Evolutionary conservation across 2,329 filamentous ascomycete genomes (phyloP), one percentile per base, ranked within the genome.

Genomic region (Dendrostoma leiphaemia): DNA sequence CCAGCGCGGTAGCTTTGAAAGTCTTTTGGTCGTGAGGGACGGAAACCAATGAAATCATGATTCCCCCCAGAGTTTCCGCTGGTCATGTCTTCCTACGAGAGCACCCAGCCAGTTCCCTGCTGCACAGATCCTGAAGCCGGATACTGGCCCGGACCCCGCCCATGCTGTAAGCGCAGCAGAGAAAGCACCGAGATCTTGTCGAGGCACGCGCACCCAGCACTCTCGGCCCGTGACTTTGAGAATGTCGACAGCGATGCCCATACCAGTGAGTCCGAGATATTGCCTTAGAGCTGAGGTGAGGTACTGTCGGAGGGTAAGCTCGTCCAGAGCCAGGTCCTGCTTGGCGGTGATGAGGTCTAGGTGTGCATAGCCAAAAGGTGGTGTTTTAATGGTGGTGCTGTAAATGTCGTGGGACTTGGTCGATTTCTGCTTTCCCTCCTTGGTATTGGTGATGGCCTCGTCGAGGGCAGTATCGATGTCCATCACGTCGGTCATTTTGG

Each of bases 201-300:
- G 72, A 5, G 86, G 85, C 8, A 90, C 67, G 17, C 88, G 76
- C 47, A 91, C 67, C 85, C 86, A 90, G 52, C 81, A 81, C 45
- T 83, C 74, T 6, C 64, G 62, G 1, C 72, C 76, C 3, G 81
- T 70, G 0, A 85, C 72, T 61, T 85, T 83, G 31, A 93, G 76
- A 19, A 92, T 82, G 64, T 93, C 90, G 53, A 91, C 65, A 1
- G 85, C 73, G 3, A 92, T 84, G 10, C 82, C 83, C 2, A 78
- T 71, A 10, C 90, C 90, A 0, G 82, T 84, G 17, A 83, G 71
- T 19, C 90, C 90, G 1, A 93, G 80, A 62, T 89, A 91, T 58
- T 88, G 81, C 1, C 74, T 75, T 7, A 93, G 72, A 0, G 88
- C 85, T 1, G 79, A 69, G 2, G 80, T 82, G 61, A 88, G 81